Evolutionary conservation across 805 yeast genomes (phyloP), one percentile per base, ranked within the genome.

Genomic region (Myxozyma melibiosi): DNA sequence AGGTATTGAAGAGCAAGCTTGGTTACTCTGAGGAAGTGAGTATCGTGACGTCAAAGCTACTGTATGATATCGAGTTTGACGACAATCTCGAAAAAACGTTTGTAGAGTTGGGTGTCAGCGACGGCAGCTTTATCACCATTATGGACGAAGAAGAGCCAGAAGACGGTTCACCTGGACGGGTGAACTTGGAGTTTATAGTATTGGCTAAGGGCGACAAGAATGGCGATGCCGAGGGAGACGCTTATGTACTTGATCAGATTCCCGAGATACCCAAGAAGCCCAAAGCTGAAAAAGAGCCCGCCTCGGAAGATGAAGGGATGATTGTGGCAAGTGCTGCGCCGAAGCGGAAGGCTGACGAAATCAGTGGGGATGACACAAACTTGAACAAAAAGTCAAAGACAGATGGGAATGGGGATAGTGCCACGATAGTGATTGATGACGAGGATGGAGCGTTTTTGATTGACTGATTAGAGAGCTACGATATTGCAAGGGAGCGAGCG

Each of bases 1-100:
- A 66, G 2, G 48, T 72, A 2, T 67, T 91, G 3, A 70, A 76
- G 27, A 67, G 65, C 0, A 76, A 77, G 51, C 84, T 85, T 65
- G 76, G 75, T 0, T 88, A 83, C 67, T 81, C 67, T 6, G 84
- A 86, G 5, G 78, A 78, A 44, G 64, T 80, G 37, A 78, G 89
- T 2, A 67, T 88, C 5, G 78, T 86, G 20, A 74, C 84, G 25
- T 86, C 85, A 35, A 79, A 80, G 63, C 76, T 94, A 58, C 69
- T 94, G 7, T 89, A 88, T 65, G 99, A 94, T 72, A 78, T 78
- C 55, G 99, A 92, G 67, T 90, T 88, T 70, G 96, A 89, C 48
- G 98, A 91, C 67, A 85, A 92, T 66, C 65, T 77, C 11, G 74
- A 73, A 0, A 76, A 74, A 33, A 69, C 76, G 0, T 72, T 94